These are phyloP conservation scores for Adiantum capillusveneris DNA, from an alignment of 75 land plant species.

Conservation along the genomic window DNA sequence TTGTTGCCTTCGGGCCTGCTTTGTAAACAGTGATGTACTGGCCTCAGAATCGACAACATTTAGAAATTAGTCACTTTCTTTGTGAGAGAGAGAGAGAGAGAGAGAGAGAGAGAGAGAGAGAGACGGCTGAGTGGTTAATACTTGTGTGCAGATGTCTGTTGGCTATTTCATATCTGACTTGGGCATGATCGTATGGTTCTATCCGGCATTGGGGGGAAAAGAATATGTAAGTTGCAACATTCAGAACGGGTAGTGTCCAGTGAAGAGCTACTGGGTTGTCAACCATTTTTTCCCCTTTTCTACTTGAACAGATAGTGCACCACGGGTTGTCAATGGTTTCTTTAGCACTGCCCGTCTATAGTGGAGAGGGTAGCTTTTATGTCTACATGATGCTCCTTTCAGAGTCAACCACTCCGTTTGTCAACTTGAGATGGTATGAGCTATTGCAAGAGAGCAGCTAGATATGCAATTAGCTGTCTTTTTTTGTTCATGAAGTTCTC, in stretches of 20 bases:
- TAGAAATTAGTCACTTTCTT: too few species aligned
- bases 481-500: not conserved
- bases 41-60: too few species aligned
- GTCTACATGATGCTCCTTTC: slow-evolving; percentile 68
- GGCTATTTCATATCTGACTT: slow-evolving; percentile 84
- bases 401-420: slow-evolving; percentile 79
- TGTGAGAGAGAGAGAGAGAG: too few species aligned
- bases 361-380: slow-evolving; percentile 61
- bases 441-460: not conserved
- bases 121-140: too few species aligned
- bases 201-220: slow-evolving; percentile 67
- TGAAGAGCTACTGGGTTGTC: too few species aligned
- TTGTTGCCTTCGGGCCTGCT: too few species aligned
- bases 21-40: too few species aligned
- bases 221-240: slow-evolving; percentile 58
- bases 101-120: too few species aligned
- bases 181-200: slow-evolving; percentile 59
- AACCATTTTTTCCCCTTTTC: too few species aligned
- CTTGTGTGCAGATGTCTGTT: slow-evolving; percentile 65
- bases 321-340: slow-evolving; percentile 61
- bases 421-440: slow-evolving; percentile 74
- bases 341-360: slow-evolving; percentile 42
- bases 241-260: too few species aligned
- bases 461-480: not conserved
- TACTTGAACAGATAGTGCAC: slow-evolving; percentile 46